phyloP scores from a whole-genome alignment of 495 filamentous ascomycete genomes.

The Penicillium antarcticum region DNA sequence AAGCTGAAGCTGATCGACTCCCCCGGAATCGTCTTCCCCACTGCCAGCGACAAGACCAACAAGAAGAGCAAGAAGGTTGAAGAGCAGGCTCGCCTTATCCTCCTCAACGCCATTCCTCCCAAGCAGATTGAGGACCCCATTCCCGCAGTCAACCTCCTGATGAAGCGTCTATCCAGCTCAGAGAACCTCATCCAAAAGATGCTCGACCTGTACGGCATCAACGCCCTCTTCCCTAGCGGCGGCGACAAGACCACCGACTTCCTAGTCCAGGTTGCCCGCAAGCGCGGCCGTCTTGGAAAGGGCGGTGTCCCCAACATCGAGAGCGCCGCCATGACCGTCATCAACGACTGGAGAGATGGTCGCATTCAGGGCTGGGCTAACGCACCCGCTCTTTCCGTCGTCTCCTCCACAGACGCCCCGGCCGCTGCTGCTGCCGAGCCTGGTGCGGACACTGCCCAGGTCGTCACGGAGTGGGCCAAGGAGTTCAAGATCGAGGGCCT shows the following conservation, averaged over 20 bases:
- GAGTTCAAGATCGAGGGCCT: constrained; percentile 95
- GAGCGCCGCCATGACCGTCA: constrained; percentile 85
- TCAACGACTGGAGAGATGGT: constrained; percentile 94
- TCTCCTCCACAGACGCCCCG: constrained; percentile 31
- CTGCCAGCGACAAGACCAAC: constrained; percentile 40
- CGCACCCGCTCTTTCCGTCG: constrained; percentile 62
- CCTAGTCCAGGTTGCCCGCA: constrained; percentile 88
- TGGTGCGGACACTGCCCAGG: constrained; percentile 68
- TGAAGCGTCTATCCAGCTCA: constrained; percentile 71
- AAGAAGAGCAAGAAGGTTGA: constrained; percentile 55
- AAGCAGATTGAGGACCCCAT: constrained; percentile 91
- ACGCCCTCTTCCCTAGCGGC: constrained; percentile 62
- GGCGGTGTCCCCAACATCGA: constrained; percentile 86
- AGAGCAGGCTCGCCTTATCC: constrained; percentile 77
- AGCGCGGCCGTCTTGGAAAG: constrained; percentile 83
- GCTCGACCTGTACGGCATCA: constrained; percentile 75
- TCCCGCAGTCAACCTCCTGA: constrained; percentile 75
- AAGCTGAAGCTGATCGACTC: constrained; percentile 94
- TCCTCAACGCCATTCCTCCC: constrained; percentile 88
- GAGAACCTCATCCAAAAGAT: constrained; percentile 71
- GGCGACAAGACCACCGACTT: constrained; percentile 88
- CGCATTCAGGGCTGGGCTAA: constrained; percentile 91
- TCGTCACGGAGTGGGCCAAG: constrained; percentile 89
- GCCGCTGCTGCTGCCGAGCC: constrained; percentile 25
- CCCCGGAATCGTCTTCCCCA: constrained; percentile 92